Percentiles rank a stretch among this genome's conserved stretches.
Evolutionary conservation across 805 yeast species (phyloP).

Genomic region (Candida michaelii): DNA sequence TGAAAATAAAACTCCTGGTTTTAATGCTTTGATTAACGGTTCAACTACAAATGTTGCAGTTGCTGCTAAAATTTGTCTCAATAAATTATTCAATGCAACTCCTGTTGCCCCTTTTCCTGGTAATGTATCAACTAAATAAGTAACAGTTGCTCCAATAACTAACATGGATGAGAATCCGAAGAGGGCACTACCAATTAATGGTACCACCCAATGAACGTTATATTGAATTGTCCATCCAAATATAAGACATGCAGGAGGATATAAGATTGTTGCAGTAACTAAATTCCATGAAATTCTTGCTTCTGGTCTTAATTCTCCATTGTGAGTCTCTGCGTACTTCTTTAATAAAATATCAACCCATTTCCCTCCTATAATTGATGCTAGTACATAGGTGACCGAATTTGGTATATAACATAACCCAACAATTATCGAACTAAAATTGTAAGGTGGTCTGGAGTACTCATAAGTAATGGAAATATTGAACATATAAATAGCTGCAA

Average conservation of each 20-base stretch:
- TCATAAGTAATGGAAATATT: slow-evolving; percentile 70
- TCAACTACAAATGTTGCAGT: slow-evolving; percentile 72
- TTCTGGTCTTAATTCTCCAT: slow-evolving; percentile 73
- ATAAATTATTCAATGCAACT: slow-evolving; percentile 75
- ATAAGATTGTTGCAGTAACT: slow-evolving; percentile 58
- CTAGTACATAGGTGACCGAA: slow-evolving; percentile 71
- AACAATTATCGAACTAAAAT: slow-evolving; percentile 60
- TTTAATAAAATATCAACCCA: slow-evolving; percentile 69
- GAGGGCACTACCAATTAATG: slow-evolving; percentile 76
- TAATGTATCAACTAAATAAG: slow-evolving; percentile 78
- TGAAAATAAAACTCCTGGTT: slow-evolving; percentile 67
- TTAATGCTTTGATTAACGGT: slow-evolving; percentile 66
- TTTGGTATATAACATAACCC: slow-evolving; percentile 84
- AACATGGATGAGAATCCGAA: slow-evolving; percentile 85
- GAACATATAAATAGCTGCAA: slow-evolving; percentile 67
- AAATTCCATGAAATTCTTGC: slow-evolving; percentile 77
- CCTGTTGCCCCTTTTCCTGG: slow-evolving; percentile 92
- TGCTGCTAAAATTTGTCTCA: slow-evolving; percentile 74
- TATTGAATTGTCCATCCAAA: slow-evolving; percentile 81
- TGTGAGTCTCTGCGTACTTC: slow-evolving; percentile 51
- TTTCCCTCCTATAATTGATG: slow-evolving; percentile 77
- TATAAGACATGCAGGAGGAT: slow-evolving; percentile 65
- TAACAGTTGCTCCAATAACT: slow-evolving; percentile 75
- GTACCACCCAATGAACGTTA: slow-evolving; percentile 71
- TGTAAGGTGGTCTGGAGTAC: slow-evolving; percentile 66